phyloP scores from a whole-genome alignment of 1,284 basidiomycete species.

The Moesziomyces parantarcticus region DNA sequence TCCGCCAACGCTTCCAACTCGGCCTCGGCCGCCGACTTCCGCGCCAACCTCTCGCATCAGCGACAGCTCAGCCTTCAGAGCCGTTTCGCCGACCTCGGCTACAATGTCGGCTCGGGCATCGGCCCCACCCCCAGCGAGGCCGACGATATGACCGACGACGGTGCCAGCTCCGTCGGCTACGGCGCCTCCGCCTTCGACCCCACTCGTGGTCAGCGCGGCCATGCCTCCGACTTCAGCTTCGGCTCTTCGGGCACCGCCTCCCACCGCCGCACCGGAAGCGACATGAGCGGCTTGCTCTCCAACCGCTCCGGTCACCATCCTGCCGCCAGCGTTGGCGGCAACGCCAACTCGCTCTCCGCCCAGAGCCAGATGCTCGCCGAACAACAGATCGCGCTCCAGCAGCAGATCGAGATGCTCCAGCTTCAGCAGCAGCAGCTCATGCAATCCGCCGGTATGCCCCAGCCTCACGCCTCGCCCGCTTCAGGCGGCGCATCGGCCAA shows the following conservation, averaged over 20 bases:
- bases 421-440: slow-evolving; percentile 69
- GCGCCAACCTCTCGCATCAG: slow-evolving; percentile 42
- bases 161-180: slow-evolving; percentile 56
- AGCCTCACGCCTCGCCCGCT: neutral
- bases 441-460: slow-evolving; percentile 59
- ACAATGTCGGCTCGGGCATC: slow-evolving; percentile 36
- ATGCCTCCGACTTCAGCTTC: slow-evolving; percentile 36
- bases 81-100: slow-evolving; percentile 61
- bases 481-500: slow-evolving; percentile 6
- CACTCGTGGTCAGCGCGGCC: slow-evolving; percentile 42
- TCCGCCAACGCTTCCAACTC: slow-evolving; percentile 14
- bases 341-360: slow-evolving; percentile 69
- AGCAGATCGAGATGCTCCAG: slow-evolving; percentile 69
- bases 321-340: slow-evolving; percentile 80
- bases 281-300: slow-evolving; percentile 48
- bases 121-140: slow-evolving; percentile 34
- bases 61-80: slow-evolving; percentile 56
- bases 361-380: slow-evolving; percentile 74
- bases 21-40: slow-evolving; percentile 29
- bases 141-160: slow-evolving; percentile 55
- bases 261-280: slow-evolving; percentile 58
- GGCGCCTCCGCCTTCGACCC: slow-evolving; percentile 57
- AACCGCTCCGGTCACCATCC: slow-evolving; percentile 40
- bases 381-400: slow-evolving; percentile 69
- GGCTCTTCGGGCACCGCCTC: slow-evolving; percentile 27